phyloP scores from a whole-genome alignment of 345 rosid genomes.

The Citrus reticulata region DNA sequence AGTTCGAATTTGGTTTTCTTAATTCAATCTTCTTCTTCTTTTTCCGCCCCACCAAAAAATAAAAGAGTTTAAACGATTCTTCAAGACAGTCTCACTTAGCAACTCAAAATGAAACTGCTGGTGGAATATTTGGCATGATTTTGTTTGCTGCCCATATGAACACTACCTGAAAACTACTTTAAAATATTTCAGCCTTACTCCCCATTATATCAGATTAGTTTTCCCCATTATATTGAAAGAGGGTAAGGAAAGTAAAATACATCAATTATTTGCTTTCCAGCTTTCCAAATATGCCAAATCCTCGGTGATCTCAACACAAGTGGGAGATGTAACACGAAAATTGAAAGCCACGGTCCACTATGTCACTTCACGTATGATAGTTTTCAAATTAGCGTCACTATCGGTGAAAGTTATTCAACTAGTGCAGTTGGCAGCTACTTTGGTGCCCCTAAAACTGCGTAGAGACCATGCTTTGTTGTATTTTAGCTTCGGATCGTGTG shows the following conservation, averaged over 20 bases:
- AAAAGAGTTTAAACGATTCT: neutral
- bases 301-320: too few species aligned
- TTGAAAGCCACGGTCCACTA: too few species aligned
- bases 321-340: too few species aligned
- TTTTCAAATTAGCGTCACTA: too few species aligned
- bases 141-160: neutral
- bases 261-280: neutral
- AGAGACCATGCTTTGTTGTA: too few species aligned
- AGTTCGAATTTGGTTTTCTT: neutral
- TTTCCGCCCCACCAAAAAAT: neutral
- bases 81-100: neutral
- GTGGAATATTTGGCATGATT: neutral
- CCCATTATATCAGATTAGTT: neutral
- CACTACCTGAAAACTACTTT: neutral
- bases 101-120: neutral
- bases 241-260: slow-evolving; percentile 46
- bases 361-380: too few species aligned
- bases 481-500: too few species aligned
- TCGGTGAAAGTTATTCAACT: too few species aligned
- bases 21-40: neutral
- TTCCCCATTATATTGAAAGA: slow-evolving; percentile 38
- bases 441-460: too few species aligned
- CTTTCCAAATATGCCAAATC: too few species aligned
- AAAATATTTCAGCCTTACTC: neutral
- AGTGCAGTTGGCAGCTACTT: too few species aligned